Percentiles rank a stretch among this genome's conserved stretches.
Evolutionary conservation across 345 rosid genomes (phyloP).

Genomic region (Salix udensis): DNA sequence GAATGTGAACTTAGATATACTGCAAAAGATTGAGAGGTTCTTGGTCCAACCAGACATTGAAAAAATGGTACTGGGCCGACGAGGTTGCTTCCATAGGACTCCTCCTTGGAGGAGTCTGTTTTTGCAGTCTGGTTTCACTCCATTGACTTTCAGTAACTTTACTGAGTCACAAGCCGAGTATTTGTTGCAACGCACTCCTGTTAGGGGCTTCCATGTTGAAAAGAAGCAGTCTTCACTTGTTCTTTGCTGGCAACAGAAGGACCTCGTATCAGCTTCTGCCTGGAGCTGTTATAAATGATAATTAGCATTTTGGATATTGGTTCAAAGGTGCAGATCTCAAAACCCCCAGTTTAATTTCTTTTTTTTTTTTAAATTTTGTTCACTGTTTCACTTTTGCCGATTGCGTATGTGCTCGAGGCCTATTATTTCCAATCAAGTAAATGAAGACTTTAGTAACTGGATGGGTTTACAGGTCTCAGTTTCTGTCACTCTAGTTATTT

Average conservation of each 20-base stretch:
- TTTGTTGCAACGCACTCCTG: constrained; percentile 23
- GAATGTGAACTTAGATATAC: constrained; percentile 15
- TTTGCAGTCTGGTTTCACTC: constrained; percentile 23
- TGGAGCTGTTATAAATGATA: constrained; percentile 25
- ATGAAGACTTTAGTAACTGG: constrained; percentile 34
- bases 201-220: constrained; percentile 26
- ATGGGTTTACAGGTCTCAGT: constrained; percentile 31
- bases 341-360: constrained; percentile 37
- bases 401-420: constrained; percentile 43
- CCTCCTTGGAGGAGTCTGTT: constrained; percentile 21
- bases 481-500: constrained; percentile 20
- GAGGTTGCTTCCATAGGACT: constrained; percentile 13
- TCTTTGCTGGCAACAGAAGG: constrained; percentile 31
- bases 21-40: constrained; percentile 28
- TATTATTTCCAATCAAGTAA: constrained; percentile 38
- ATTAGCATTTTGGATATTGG: not conserved
- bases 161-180: constrained; percentile 30
- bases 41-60: constrained; percentile 24
- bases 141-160: constrained; percentile 25
- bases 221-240: constrained; percentile 21
- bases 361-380: constrained; percentile 20
- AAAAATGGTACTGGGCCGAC: constrained; percentile 19
- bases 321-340: constrained; percentile 27
- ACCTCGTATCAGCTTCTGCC: constrained; percentile 25
- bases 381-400: constrained; percentile 39